Base-by-base conservation (phyloP, 495 filamentous ascomycete species). In the Daldinia grandis region DNA sequence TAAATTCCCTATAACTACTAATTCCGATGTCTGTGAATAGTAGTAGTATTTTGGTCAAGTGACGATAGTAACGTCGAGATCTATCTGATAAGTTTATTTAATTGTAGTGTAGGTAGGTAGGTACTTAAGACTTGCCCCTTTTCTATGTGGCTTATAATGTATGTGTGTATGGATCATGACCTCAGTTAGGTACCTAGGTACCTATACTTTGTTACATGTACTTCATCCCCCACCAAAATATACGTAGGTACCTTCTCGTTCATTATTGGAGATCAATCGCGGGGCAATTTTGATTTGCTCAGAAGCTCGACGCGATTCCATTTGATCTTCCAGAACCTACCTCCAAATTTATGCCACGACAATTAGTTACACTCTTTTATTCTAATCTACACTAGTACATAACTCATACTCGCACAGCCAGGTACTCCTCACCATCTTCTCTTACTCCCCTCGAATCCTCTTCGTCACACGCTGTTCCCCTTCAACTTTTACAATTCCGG, bases 361-460 rank as follows among this genome's bases (percentile, higher is more conserved):
- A 38, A 72, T 73, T 38, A 68, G 69, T 65, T 72, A 78, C 51
- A 78, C 27, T 8, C 76, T 51, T 80, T 76, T 35, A 35, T 51
- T 80, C 76, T 35, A 35, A 19, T 77, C 49, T 73, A 44, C 12
- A 14, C 27, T 19, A 19, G 3, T 2, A n/a, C n/a, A n/a, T n/a
- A 25, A 19, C 9, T 5, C 7, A 60, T 33, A 51, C 17, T 35
- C 15, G 9, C 10, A 3, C 14, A 30, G 19, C 12, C 27, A 47
- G 7, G 42, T 21, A 3, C 12, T 27, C n/a, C 44, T 44, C 42
- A 19, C n/a, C 24, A 5, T 24, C 17, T 42, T 42, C 35, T 42
- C 55, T 19, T 35, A 33, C 30, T 31, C 14, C 6, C 8, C 37
- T 59, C 30, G 42, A 33, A 25, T 37, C 64, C 64, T 69, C 73